Evolutionary conservation across 768 basidiomycete species (phyloP), one percentile per base, ranked within the genome.

Genomic region (Agaricus sinodeliciosus): DNA sequence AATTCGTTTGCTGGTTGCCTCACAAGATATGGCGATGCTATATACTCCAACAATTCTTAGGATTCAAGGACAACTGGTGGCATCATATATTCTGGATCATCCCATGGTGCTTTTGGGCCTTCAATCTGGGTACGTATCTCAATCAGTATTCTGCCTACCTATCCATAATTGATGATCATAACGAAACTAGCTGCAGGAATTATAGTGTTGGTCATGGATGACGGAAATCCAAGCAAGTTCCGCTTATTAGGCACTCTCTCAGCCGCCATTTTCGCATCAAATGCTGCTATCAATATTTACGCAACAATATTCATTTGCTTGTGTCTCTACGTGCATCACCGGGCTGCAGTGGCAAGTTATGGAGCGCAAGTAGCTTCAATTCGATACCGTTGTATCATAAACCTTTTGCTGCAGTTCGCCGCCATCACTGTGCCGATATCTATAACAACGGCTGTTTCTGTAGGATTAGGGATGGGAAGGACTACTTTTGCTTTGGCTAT

Each of bases 11-110:
- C n/a, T n/a, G n/a, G n/a, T n/a, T n/a, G n/a, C n/a, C n/a, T n/a
- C n/a, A n/a, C n/a, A 41, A 50, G 49, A 28, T 43, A 34, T 50
- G 49, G 49, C 40, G 49, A 19, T 50, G 49, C 28, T 50, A 34
- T 22, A 43, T 42, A 41, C 40, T 50, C 9, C 49, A 50, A 7
- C 25, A 19, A 16, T 40, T 12, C 11, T 22, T 48, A 4, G 35
- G 27, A 2, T 35, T 35, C 16, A 13, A 19, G 4, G 18, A 16
- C 18, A 8, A 18, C 13, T 22, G 13, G 12, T 48, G 46, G 46
- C 16, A 34, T 9, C 22, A 48, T 25, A 48, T 48, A n/a, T 37
- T 48, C 18, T 48, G 46, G 46, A 13, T 36, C n/a, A 27, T 48
- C 36, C 46, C 46, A 36, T 16, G 31, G 6, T 19, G 34, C 8